Evolutionary conservation across 306 rosid species (phyloP), one percentile per base, ranked within the genome.

Genomic region (Castanea mollissima): DNA sequence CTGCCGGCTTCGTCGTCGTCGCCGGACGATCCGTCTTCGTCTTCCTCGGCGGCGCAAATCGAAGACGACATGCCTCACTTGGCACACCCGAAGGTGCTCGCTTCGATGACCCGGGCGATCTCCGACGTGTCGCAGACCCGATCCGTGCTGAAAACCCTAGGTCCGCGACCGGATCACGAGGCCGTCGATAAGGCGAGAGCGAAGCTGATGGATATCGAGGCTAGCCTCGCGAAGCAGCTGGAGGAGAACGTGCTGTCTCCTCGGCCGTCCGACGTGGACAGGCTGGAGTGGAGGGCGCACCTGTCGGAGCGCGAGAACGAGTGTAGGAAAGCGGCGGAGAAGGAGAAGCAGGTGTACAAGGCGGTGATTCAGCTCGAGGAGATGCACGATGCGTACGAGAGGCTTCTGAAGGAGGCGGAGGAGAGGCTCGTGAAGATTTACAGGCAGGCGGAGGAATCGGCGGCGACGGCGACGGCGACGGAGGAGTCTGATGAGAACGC

Each of bases 101-200:
- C 83, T 12, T 62, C 98, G 34, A 95, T 95, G 99, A 89, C 90
- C 38, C 85, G 82, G 3, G 98, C 94, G 18, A 79, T 95, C 20
- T 38, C 96, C 16, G 99, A 95, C 38, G 99, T 95, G 55, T 68
- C 96, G 25, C 94, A 93, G 86, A 81, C 98, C 77, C 94, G 99
- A 71, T 84, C 91, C 12, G 87, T 93, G 5, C 96, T 95, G 32
- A 80, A 73, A 5, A 79, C 88, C 7, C 86, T 95, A 13, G 99
- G 99, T 52, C 86, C 88, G 34, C 81, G 97, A 7, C 97, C 98
- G 18, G 92, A 93, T 35, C 99, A 95, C 71, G 97, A 95, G 81
- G 74, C 87, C 41, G 88, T 95, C 10, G 99, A 95, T 75, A 41
- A 74, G 0, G 94, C 97, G 3, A 86, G 73, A 78, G 88, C 87